Evolutionary conservation across 805 yeast species (phyloP).

Genomic region (Saccharomycopsis javanensis): DNA sequence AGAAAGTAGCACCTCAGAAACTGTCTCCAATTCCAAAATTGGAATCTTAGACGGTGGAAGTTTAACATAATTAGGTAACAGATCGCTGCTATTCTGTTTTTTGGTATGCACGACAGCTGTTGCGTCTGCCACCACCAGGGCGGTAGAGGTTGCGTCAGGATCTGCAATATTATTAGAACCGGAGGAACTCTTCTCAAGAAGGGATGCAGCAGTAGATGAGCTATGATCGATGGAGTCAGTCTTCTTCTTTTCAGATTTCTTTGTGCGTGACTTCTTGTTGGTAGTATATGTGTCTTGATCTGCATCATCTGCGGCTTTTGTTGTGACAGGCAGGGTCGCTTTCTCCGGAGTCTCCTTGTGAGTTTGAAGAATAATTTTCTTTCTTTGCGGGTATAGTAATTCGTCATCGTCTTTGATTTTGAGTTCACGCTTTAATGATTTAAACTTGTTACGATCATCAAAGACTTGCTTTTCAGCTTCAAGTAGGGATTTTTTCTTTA

Average conservation of each 20-base stretch:
- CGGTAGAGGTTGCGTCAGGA: slow-evolving; percentile 20
- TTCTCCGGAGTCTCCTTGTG: slow-evolving; percentile 14
- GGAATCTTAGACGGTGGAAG: slow-evolving; percentile 88
- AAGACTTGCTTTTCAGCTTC: slow-evolving; percentile 60
- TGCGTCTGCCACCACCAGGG: slow-evolving; percentile 19
- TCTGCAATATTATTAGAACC: slow-evolving; percentile 8
- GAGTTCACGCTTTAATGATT: slow-evolving; percentile 61
- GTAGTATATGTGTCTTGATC: slow-evolving; percentile 18
- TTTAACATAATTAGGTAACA: slow-evolving; percentile 45
- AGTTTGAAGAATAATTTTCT: slow-evolving; percentile 37
- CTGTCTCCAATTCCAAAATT: slow-evolving; percentile 80
- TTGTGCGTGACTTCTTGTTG: slow-evolving; percentile 19
- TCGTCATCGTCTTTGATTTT: slow-evolving; percentile 80
- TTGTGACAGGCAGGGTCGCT: slow-evolving; percentile 17
- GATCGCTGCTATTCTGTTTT: neutral
- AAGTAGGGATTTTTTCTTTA: slow-evolving; percentile 48
- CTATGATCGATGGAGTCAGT: slow-evolving; percentile 13
- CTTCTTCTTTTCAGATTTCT: slow-evolving; percentile 21
- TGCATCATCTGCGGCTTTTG: neutral
- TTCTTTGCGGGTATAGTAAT: slow-evolving; percentile 67
- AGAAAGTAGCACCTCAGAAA: slow-evolving; percentile 60
- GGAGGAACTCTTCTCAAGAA: slow-evolving; percentile 2
- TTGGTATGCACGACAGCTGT: slow-evolving; percentile 39
- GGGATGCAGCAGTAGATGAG: slow-evolving; percentile 9
- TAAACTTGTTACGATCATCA: slow-evolving; percentile 61